Conservation (phyloP, 306 rosid species). For the Cucumis cinereus region DNA sequence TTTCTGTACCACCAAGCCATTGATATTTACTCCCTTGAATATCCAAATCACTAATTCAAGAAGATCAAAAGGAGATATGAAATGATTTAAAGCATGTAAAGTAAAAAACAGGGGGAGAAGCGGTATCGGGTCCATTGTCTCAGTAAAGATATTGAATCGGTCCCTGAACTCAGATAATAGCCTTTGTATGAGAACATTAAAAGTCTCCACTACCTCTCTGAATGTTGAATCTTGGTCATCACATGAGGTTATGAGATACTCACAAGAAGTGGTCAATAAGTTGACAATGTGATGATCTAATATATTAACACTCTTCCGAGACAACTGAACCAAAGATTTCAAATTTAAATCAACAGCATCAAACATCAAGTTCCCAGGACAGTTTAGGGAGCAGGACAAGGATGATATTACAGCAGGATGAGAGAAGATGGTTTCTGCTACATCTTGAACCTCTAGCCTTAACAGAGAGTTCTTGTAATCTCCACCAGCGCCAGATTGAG, state of each 20-base stretch:
- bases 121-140: slow-evolving; percentile 24
- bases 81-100: slow-evolving; percentile 37
- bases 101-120: slow-evolving; percentile 34
- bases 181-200: slow-evolving; percentile 32
- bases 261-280: slow-evolving; percentile 47
- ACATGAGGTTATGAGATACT: slow-evolving; percentile 31
- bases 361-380: slow-evolving; percentile 18
- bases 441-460: slow-evolving; percentile 35
- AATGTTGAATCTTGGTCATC: slow-evolving; percentile 19
- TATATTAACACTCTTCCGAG: slow-evolving; percentile 28
- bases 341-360: slow-evolving; percentile 15
- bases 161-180: slow-evolving; percentile 37
- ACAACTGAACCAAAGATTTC: slow-evolving; percentile 25
- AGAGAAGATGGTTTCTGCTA: slow-evolving; percentile 40
- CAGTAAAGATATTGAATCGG: slow-evolving; percentile 30
- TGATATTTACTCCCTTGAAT: slow-evolving; percentile 28
- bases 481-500: slow-evolving; percentile 18
- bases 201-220: slow-evolving; percentile 27
- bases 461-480: slow-evolving; percentile 21
- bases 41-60: slow-evolving; percentile 80
- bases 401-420: slow-evolving; percentile 53
- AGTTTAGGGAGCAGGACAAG: slow-evolving; percentile 38
- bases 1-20: slow-evolving; percentile 22
- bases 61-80: slow-evolving; percentile 61
- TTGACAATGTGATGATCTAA: slow-evolving; percentile 38